Evolutionary conservation across 805 yeast genomes (phyloP), one percentile per base, ranked within the genome.

Genomic region (Teunomyces kruisii): DNA sequence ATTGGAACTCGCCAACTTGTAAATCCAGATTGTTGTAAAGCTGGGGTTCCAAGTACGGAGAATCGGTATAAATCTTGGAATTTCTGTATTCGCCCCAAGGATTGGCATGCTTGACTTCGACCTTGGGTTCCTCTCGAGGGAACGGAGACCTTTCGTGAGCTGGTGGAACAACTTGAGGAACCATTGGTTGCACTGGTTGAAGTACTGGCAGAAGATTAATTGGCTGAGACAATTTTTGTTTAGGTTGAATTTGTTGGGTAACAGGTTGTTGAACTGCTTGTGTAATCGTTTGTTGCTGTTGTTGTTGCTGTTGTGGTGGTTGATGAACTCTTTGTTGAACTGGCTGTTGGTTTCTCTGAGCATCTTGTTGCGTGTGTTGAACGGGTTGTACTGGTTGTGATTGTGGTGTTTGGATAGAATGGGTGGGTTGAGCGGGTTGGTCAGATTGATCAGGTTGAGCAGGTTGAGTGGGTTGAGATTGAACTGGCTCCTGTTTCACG

Each of bases 41-140:
- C 9, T 26, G 28, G 28, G 28, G 28, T 22, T 22, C 39, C n/a
- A n/a, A 22, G n/a, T 32, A 30, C 9, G 47, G n/a, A 16, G 43
- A 15, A 12, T 35, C 38, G 4, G 28, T 13, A 9, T 17, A 22
- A 2, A 35, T 7, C 38, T n/a, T 16, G 26, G 45, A 22, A 12
- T 38, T 33, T 13, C 59, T 51, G 45, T 51, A 67, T 8, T 62
- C 66, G 3, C 67, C 68, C 72, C 72, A 67, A 3, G 72, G 72
- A 39, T 67, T 67, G 10, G 59, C 58, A 43, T 46, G 44, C 30
- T 51, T 56, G 35, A 46, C 47, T 6, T 42, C 41, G 33, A 17
- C 29, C 32, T 37, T 39, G 9, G 39, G 32, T 5, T 37, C 47
- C 13, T 41, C 28, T 22, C 43, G 33, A 8, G 54, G 47, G 27